Percentiles rank a stretch among this genome's conserved stretches.
These are phyloP conservation scores for Coniochaeta prunicola DNA, from an alignment of 2,329 filamentous ascomycete species.

Conservation along the genomic window DNA sequence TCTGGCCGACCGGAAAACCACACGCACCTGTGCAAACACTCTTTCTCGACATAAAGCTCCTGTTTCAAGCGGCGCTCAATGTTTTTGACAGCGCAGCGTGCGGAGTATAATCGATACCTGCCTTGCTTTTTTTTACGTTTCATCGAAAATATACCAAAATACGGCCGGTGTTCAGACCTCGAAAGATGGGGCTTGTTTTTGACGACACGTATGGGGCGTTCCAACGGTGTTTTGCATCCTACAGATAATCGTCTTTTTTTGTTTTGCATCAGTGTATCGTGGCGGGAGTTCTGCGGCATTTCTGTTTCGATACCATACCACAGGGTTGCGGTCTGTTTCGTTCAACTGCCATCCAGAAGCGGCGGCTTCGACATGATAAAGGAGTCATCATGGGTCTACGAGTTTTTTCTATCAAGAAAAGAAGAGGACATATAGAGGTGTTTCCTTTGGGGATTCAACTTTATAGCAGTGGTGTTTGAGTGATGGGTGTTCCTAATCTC, in stretches of 20 bases:
- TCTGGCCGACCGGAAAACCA: constrained; percentile 3
- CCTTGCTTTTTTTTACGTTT: constrained; percentile 13
- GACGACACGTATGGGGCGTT: constrained; percentile 37
- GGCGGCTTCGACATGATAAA: constrained; percentile 32
- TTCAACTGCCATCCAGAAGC: constrained; percentile 25
- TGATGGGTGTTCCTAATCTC: background rate
- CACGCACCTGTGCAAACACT: constrained; percentile 20
- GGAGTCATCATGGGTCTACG: constrained; percentile 43
- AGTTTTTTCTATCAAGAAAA: constrained; percentile 41
- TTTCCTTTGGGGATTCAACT: constrained; percentile 1
- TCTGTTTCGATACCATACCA: constrained; percentile 20
- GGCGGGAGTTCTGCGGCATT: constrained; percentile 34
- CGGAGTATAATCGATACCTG: constrained; percentile 24
- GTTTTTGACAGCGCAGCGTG: constrained; percentile 18
- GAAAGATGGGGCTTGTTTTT: constrained; percentile 33
- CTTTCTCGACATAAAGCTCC: constrained; percentile 25
- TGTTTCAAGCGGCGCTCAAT: constrained; percentile 19
- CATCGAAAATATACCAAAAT: constrained; percentile 14
- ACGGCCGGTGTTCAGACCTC: constrained; percentile 26
- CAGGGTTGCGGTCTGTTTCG: constrained; percentile 14
- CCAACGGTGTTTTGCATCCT: constrained; percentile 36
- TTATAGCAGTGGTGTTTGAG: constrained; percentile 16
- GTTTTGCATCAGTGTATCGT: constrained; percentile 43
- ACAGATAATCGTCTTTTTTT: constrained; percentile 13
- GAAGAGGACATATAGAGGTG: constrained; percentile 41